phyloP scores from a whole-genome alignment of 2,329 filamentous ascomycete species.

The Fusarium aywerte region DNA sequence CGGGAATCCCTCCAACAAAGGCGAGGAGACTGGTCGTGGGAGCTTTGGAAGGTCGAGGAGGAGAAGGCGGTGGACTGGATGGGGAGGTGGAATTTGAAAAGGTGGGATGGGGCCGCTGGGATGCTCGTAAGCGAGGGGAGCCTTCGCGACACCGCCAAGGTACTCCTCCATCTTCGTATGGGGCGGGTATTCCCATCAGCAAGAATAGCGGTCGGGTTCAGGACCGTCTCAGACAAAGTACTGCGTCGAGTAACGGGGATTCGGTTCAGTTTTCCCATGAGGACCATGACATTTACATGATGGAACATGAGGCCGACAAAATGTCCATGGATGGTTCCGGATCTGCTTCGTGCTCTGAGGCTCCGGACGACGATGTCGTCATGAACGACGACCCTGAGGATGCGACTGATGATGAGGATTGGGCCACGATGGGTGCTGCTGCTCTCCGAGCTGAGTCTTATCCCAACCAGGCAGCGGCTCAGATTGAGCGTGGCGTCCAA shows the following conservation, averaged over 20 bases:
- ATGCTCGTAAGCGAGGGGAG: constrained; percentile 79
- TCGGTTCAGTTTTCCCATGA: constrained; percentile 81
- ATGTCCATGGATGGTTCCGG: constrained; percentile 84
- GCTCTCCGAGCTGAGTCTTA: constrained; percentile 78
- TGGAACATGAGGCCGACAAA: constrained; percentile 89
- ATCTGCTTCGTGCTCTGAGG: constrained; percentile 81
- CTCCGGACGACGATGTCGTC: constrained; percentile 71
- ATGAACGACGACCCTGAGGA: constrained; percentile 84
- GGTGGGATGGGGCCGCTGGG: constrained; percentile 97
- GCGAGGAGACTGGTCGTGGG: constrained; percentile 92
- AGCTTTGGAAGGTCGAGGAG: constrained; percentile 83
- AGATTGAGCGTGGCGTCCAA: constrained; percentile 59
- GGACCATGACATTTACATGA: constrained; percentile 71
- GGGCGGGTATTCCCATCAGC: constrained; percentile 67
- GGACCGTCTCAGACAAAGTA: constrained; percentile 61
- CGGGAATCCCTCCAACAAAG: constrained; percentile 87
- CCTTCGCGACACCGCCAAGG: constrained; percentile 59
- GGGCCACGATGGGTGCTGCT: constrained; percentile 88
- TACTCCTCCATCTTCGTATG: constrained; percentile 56
- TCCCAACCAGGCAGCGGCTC: constrained; percentile 64
- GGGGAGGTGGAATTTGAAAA: constrained; percentile 90
- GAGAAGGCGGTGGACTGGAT: constrained; percentile 69
- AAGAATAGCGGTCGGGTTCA: constrained; percentile 56
- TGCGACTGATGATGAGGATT: constrained; percentile 95
- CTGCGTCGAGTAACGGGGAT: constrained; percentile 71